Percentiles rank a stretch among this genome's conserved stretches.
Conservation (phyloP, 2,329 filamentous ascomycete species). For the Hawksworthiomyces lignivorus region DNA sequence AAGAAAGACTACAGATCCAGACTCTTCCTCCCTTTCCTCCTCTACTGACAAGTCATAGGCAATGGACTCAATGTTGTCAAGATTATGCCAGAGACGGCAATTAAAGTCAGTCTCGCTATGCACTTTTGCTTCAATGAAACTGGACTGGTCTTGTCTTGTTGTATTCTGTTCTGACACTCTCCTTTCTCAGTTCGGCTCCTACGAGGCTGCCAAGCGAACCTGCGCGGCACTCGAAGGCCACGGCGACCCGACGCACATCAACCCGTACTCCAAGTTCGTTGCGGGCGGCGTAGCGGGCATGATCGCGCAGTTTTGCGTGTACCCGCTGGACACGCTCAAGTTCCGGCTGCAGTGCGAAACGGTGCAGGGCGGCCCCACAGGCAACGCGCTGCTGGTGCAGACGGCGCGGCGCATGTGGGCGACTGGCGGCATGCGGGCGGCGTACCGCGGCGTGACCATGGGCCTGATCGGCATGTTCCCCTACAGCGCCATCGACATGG, state of each 20-base stretch:
- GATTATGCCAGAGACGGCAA: constrained; percentile 97
- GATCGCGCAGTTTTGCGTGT: constrained; percentile 94
- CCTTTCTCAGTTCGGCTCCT: constrained; percentile 66
- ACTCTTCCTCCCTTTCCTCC: neutral
- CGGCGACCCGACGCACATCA: constrained; percentile 69
- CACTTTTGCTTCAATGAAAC: too few species aligned
- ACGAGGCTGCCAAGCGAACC: constrained; percentile 86
- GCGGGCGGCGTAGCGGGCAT: constrained; percentile 89
- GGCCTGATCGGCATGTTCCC: constrained; percentile 95
- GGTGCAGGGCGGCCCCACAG: constrained; percentile 74
- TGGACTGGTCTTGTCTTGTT: neutral
- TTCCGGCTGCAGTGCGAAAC: constrained; percentile 88
- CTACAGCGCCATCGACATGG: constrained; percentile 93
- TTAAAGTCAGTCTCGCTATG: constrained; percentile 51
- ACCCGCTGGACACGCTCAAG: constrained; percentile 81
- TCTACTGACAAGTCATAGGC: constrained; percentile 43
- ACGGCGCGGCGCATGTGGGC: constrained; percentile 84
- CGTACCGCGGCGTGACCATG: constrained; percentile 90
- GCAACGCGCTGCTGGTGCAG: constrained; percentile 71
- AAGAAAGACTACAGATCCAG: too few species aligned
- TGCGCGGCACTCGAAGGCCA: constrained; percentile 85
- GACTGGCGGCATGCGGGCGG: constrained; percentile 64
- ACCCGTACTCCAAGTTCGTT: constrained; percentile 78
- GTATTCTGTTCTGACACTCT: neutral
- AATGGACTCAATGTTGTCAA: constrained; percentile 96